Evolutionary conservation across 2,329 filamentous ascomycete genomes (phyloP).

Genomic region (Fusarium protoensiforme): DNA sequence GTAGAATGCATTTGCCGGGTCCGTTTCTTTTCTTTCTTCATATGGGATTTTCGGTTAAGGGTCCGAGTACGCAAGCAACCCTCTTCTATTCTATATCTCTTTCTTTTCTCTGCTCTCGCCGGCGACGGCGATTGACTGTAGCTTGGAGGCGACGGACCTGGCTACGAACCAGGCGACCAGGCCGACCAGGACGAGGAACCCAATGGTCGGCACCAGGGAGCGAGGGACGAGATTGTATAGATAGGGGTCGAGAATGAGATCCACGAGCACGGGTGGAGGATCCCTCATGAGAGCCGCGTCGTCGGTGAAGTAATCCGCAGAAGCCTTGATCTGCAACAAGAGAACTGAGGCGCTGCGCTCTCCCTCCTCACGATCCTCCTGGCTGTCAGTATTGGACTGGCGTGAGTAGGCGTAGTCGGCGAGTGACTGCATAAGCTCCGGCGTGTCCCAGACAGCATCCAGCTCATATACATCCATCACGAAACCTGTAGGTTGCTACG

Average conservation of each 20-base stretch:
- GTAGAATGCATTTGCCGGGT: conserved; percentile 41
- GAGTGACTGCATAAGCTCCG: conserved; percentile 73
- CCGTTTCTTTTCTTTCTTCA: conserved; percentile 12
- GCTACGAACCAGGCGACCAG: conserved; percentile 57
- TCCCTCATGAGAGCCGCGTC: conserved; percentile 79
- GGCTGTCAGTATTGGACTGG: conserved; percentile 46
- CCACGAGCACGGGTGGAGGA: conserved; percentile 79
- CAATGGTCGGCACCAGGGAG: conserved; percentile 78
- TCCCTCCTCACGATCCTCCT: conserved; percentile 13
- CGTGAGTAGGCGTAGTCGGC: conserved; percentile 68
- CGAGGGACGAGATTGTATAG: conserved; percentile 81
- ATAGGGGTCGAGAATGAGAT: conserved; percentile 89
- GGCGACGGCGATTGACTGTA: conserved; percentile 42
- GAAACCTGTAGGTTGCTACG: conserved; percentile 88
- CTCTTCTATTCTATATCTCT: conserved; percentile 42
- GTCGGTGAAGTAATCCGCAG: conserved; percentile 86
- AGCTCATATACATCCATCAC: conserved; percentile 73
- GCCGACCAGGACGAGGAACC: conserved; percentile 75
- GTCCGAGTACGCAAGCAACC: conserved; percentile 19
- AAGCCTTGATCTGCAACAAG: conserved; percentile 78
- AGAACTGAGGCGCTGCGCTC: conserved; percentile 63
- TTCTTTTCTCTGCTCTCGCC: conserved; percentile 50
- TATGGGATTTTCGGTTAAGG: conserved; percentile 25
- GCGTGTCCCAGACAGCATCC: conserved; percentile 68
- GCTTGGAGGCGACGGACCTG: conserved; percentile 43